Evolutionary conservation across 202 grass and related monocot species (phyloP).

Genomic region (Dendrocalamus latiflorus): DNA sequence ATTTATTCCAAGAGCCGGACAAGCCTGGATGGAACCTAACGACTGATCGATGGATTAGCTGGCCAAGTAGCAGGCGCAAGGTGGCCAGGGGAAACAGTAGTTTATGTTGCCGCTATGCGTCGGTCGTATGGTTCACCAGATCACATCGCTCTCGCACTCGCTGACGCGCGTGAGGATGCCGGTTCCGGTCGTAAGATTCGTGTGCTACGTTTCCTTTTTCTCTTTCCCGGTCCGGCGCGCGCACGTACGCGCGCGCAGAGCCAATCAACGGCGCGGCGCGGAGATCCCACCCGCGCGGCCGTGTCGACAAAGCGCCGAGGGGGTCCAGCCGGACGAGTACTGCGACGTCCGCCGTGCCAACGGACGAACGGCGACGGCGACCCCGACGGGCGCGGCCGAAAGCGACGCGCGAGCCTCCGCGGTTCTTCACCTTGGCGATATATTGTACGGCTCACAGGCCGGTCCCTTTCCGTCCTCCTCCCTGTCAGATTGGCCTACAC

Average conservation of each 20-base stretch:
- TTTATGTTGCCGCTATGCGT: slow-evolving; percentile 29
- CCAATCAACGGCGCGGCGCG: not conserved
- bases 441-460: not conserved
- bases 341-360: not conserved
- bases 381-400: too few species aligned
- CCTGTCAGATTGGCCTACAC: not conserved
- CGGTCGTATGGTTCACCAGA: slow-evolving; percentile 31
- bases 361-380: not conserved
- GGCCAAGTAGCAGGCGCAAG: slow-evolving; percentile 14
- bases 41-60: not conserved
- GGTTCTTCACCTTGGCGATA: not conserved
- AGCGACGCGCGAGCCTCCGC: too few species aligned
- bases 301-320: not conserved
- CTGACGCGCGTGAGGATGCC: not conserved
- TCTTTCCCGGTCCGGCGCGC: not conserved
- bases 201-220: not conserved
- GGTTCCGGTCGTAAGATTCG: not conserved
- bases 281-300: not conserved
- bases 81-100: not conserved
- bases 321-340: not conserved
- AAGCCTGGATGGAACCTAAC: too few species aligned
- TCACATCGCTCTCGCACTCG: slow-evolving; percentile 23
- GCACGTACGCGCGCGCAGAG: not conserved
- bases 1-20: too few species aligned
- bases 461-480: not conserved